Evolutionary conservation across 768 basidiomycete genomes (phyloP).

Genomic region (Suillus subaureus): DNA sequence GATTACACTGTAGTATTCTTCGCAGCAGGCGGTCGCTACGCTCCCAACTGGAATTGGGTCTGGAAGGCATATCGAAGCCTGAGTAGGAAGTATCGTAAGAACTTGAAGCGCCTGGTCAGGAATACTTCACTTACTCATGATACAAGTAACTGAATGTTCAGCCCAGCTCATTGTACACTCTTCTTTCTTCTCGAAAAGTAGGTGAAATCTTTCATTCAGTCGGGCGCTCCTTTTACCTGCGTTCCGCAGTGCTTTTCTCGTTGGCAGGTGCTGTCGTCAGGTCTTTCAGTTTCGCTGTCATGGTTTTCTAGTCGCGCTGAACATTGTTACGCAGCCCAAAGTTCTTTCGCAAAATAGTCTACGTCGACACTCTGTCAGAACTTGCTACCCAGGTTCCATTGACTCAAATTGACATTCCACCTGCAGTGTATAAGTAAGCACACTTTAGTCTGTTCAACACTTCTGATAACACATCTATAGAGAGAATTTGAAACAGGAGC

Average conservation of each 20-base stretch:
- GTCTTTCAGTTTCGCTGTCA: conserved; percentile 35
- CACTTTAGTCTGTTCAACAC: not conserved
- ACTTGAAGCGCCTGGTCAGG: conserved; percentile 78
- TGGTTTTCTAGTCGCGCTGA: not conserved
- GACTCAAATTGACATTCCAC: conserved; percentile 86
- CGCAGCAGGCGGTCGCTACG: conserved; percentile 73
- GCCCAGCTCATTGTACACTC: conserved; percentile 83
- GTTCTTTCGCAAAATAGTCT: conserved; percentile 84
- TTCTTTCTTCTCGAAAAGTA: conserved; percentile 87
- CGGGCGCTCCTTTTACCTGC: conserved; percentile 13
- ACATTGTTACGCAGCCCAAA: conserved; percentile 63
- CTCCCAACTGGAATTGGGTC: conserved; percentile 87
- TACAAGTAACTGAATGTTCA: not conserved
- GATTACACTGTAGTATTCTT: conserved; percentile 90
- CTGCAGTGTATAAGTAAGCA: conserved; percentile 78
- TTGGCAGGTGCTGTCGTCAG: conserved; percentile 87
- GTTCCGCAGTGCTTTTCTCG: conserved; percentile 76
- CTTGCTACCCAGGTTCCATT: conserved; percentile 77
- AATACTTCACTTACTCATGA: conserved; percentile 13
- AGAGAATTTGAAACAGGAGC: conserved; percentile 79
- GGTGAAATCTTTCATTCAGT: conserved; percentile 21
- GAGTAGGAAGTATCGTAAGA: conserved; percentile 84
- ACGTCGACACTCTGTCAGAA: conserved; percentile 76
- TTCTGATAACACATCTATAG: conserved; percentile 38
- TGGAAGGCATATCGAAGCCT: conserved; percentile 88